Evolutionary conservation across 345 rosid genomes (phyloP).

Genomic region (Camelina laxa): DNA sequence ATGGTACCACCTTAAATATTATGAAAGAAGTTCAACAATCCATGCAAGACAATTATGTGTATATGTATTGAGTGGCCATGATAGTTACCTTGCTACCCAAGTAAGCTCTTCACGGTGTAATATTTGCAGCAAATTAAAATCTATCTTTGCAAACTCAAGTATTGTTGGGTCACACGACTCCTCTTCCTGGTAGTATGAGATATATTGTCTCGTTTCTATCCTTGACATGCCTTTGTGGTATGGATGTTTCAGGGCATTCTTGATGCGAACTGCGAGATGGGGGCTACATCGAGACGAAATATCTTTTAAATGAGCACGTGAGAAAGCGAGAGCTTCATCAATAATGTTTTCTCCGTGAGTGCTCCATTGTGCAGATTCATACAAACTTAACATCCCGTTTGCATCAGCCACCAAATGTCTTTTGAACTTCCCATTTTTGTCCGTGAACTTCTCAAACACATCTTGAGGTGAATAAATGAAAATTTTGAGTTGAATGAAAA

Average conservation of each 20-base stretch:
- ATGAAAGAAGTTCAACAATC: not conserved
- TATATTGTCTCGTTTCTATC: constrained; percentile 34
- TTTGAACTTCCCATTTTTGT: constrained; percentile 17
- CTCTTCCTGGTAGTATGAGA: constrained; percentile 30
- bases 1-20: constrained; percentile 28
- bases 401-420: not conserved
- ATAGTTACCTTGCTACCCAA: constrained; percentile 25
- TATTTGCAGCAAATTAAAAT: constrained; percentile 31
- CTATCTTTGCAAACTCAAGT: constrained; percentile 41
- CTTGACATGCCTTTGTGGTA: constrained; percentile 35
- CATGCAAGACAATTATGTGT: not conserved
- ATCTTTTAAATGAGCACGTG: constrained; percentile 2
- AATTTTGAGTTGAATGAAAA: not conserved
- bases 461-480: constrained; percentile 18
- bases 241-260: constrained; percentile 29
- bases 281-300: not conserved
- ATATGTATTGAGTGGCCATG: not conserved
- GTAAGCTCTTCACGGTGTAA: constrained; percentile 27
- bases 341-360: constrained; percentile 33
- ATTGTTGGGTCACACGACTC: not conserved
- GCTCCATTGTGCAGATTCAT: constrained; percentile 39
- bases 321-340: constrained; percentile 30
- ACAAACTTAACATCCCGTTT: constrained; percentile 27
- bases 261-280: constrained; percentile 19
- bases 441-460: constrained; percentile 36